Percentiles rank a stretch among this genome's conserved stretches.
Evolutionary conservation across 2,329 filamentous ascomycete species (phyloP).

Genomic region (Tolypocladium sp.): DNA sequence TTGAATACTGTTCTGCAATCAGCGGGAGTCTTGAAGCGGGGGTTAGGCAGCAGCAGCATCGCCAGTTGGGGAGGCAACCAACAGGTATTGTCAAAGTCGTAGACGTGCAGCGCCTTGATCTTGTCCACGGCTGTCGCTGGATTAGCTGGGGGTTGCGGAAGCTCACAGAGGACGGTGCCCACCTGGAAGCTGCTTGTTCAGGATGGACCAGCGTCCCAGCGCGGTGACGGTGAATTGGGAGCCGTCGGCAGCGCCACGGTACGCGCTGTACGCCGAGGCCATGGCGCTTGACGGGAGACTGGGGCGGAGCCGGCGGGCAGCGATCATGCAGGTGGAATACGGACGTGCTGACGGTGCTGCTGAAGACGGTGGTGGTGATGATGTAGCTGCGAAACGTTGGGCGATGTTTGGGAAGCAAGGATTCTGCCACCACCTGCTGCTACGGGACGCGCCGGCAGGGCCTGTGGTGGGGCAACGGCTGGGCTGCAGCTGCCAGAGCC

Average conservation of each 20-base stretch:
- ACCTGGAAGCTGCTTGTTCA: constrained; percentile 64
- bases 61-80: constrained; percentile 19
- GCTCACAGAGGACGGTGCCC: constrained; percentile 12
- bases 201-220: constrained; percentile 75
- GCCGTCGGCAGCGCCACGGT: constrained; percentile 22
- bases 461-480: not conserved
- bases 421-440: not conserved
- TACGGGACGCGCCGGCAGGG: not conserved
- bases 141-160: not conserved
- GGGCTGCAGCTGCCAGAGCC: not conserved
- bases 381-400: not conserved
- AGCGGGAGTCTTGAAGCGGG: not conserved
- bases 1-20: constrained; percentile 63
- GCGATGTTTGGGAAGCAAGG: not conserved
- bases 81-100: constrained; percentile 98
- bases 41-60: not conserved
- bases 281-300: constrained; percentile 21
- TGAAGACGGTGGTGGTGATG: not conserved
- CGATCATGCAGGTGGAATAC: constrained; percentile 13
- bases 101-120: constrained; percentile 79
- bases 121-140: constrained; percentile 43
- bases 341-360: constrained; percentile 1
- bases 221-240: constrained; percentile 55
- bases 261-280: constrained; percentile 28
- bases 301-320: constrained; percentile 11